Base-by-base conservation (phyloP, 1,284 basidiomycete genomes). In the Pseudozyma tsukubaensis region DNA sequence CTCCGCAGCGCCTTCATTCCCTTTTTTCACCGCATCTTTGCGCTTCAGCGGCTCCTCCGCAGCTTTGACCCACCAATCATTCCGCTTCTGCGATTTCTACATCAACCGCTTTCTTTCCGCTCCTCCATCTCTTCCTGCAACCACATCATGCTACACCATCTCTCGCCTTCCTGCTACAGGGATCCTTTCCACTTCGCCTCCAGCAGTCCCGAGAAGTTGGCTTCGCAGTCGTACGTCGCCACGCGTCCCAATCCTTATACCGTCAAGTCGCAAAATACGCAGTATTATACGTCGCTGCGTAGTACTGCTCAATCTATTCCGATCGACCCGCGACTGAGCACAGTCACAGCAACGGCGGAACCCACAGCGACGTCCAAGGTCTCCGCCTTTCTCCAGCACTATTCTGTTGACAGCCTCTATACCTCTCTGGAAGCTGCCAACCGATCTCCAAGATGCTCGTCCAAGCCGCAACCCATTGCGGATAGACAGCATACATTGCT, bases 191-290 rank as follows among this genome's bases (percentile, higher is more conserved):
- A 64, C 36, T 64, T 56, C 21, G n/a, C 43, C n/a, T 70, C 67
- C 5, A 70, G 67, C 54, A 70, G 67, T 48, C 67, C 67, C 4
- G 67, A 70, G 13, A 42, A 47, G 58, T 12, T 52, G 40, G 13
- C 40, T 13, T 10, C 50, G 3, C 42, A 32, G 14, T 50, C 61
- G 1, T 50, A 53, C 67, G 61, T 70, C 67, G 61, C 58, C 52
- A 70, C 57, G 57, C 67, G 67, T 70, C 53, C 57, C 29, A 70
- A 64, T 18, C 61, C 67, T 2, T 64, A 70, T 51, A 60, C 57
- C 13, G 39, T 59, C 60, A 70, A 70, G 32, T 70, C 67, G 21
- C 60, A 63, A 43, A 70, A 64, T 12, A 57, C 57, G 16, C 44
- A 55, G 32, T 53, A 53, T 11, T 53, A 64, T 43, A 36, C 61